phyloP scores from a whole-genome alignment of 1,139 yeast genomes.

The Zygoascus hellenicus region DNA sequence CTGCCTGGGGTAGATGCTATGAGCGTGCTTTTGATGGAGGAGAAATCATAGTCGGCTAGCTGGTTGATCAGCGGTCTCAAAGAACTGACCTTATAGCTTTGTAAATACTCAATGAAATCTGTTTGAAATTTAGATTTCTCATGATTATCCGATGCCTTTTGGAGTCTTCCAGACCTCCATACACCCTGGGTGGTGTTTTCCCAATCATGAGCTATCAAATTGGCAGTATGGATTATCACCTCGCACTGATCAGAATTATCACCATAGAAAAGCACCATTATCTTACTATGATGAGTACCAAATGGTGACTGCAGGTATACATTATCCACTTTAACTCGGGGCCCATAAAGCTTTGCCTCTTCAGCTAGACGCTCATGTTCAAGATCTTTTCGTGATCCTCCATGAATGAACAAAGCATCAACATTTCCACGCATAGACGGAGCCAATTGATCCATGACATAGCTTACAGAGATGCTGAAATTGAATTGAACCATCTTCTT shows the following conservation, averaged over 20 bases:
- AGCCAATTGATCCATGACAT: slow-evolving; percentile 24
- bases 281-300: slow-evolving; percentile 34
- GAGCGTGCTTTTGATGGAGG: slow-evolving; percentile 24
- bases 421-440: slow-evolving; percentile 16
- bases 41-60: slow-evolving; percentile 26
- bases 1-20: slow-evolving; percentile 34
- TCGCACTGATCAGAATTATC: slow-evolving; percentile 19
- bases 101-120: slow-evolving; percentile 27
- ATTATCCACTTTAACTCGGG: slow-evolving; percentile 21
- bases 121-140: slow-evolving; percentile 19
- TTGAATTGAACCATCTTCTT: slow-evolving; percentile 29
- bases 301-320: slow-evolving; percentile 21
- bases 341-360: slow-evolving; percentile 13
- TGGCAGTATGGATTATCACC: slow-evolving; percentile 34
- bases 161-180: slow-evolving; percentile 29
- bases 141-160: background rate
- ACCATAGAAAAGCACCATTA: slow-evolving; percentile 31
- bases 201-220: slow-evolving; percentile 33
- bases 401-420: slow-evolving; percentile 26
- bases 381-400: slow-evolving; percentile 15
- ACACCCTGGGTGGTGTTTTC: slow-evolving; percentile 31
- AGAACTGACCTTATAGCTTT: slow-evolving; percentile 20
- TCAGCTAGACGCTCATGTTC: slow-evolving; percentile 7
- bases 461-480: slow-evolving; percentile 26
- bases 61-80: slow-evolving; percentile 17